Evolutionary conservation across 2,329 filamentous ascomycete species (phyloP).

Genomic region (Biscogniauxia marginata): DNA sequence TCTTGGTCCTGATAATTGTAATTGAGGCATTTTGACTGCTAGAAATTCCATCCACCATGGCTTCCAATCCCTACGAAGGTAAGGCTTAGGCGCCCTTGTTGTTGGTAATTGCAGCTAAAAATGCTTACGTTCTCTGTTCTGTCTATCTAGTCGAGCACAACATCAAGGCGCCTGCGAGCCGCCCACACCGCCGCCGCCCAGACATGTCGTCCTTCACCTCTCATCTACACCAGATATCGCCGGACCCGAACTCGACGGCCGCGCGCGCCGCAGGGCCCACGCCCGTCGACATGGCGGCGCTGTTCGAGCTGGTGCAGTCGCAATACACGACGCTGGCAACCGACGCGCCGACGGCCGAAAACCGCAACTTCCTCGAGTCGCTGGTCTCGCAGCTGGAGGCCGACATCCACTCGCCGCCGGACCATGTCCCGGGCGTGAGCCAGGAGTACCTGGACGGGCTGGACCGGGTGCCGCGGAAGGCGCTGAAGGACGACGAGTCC

Average conservation of each 20-base stretch:
- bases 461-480: constrained; percentile 55
- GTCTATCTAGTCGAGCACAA: constrained; percentile 60
- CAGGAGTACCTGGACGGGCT: constrained; percentile 60
- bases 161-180: constrained; percentile 46
- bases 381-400: constrained; percentile 48
- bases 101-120: background rate
- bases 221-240: constrained; percentile 53
- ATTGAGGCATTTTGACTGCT: no score
- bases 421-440: constrained; percentile 51
- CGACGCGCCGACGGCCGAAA: constrained; percentile 47
- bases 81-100: constrained; percentile 6
- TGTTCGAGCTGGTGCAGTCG: constrained; percentile 59
- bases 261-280: constrained; percentile 47
- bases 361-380: constrained; percentile 48
- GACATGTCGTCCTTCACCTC: constrained; percentile 65
- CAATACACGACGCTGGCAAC: constrained; percentile 52
- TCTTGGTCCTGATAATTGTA: no score
- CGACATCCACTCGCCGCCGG: constrained; percentile 53
- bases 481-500: constrained; percentile 48
- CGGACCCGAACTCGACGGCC: constrained; percentile 31
- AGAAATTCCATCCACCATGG: constrained; percentile 24
- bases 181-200: constrained; percentile 48
- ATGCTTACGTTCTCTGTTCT: background rate
- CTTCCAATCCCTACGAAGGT: constrained; percentile 36
- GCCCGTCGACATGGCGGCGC: constrained; percentile 55